Evolutionary conservation across 257 asterid species (phyloP), one percentile per base, ranked within the genome.

Genomic region (Scutellaria galericulata): DNA sequence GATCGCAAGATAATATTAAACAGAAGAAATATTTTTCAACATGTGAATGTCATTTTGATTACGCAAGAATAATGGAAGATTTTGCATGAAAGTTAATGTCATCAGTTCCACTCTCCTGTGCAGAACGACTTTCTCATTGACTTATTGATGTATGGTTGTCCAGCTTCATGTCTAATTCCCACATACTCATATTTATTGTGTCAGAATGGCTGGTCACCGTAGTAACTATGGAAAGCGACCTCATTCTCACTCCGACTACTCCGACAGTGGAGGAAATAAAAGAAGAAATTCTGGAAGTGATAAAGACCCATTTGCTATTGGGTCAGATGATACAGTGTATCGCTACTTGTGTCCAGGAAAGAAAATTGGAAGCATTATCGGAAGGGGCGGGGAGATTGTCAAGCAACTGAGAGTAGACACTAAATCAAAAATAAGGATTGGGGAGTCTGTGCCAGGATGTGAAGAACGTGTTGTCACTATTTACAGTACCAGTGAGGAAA

Each of bases 341-440:
- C 93, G 93, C 42, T 94, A 91, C 84, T 75, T 94, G 71, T 91
- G 96, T 77, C 87, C 95, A 18, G 93, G 84, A 60, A 91, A 86
- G 86, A 89, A 91, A 76, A 89, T 94, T 58, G 98, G 98, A 53
- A 91, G 97, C 61, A 91, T 94, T 53, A 94, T 94, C 6, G 95
- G 99, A 76, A 85, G 95, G 87, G 98, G 97, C 40, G 98, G 98
- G 40, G 99, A 95, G 75, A 95, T 90, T 75, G 90, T 88, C 80
- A 95, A 95, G 85, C 99, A 90, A 83, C 85, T 92, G 57, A 90
- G 98, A 85, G 77, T 70, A n/a, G 96, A 95, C 65, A 95, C 98
- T 47, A 90, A 85, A 67, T 82, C 99, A 1, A 92, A 92, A 82
- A 92, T 95, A 67, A 88, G 97, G 79, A 95, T 92, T 78, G 95